A percentile compares a stretch with the other conserved stretches of the same genome.
These are phyloP conservation scores for Ophiostoma sp. DNA, from an alignment of 2,329 filamentous ascomycete genomes.

Conservation along the genomic window DNA sequence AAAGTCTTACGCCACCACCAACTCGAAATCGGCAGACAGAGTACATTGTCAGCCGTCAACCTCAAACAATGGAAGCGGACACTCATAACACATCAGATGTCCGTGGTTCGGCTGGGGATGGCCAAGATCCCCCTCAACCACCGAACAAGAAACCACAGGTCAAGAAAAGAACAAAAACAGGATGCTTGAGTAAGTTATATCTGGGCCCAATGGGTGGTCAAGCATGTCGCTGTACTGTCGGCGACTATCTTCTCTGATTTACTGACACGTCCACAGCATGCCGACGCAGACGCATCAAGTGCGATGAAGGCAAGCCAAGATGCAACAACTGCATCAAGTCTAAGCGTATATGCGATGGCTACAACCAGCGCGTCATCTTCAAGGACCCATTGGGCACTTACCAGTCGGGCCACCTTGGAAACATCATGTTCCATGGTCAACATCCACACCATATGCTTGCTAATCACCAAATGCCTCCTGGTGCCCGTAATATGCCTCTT, in stretches of 20 bases:
- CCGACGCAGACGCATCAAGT: constrained; percentile 92
- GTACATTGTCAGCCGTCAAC: not conserved
- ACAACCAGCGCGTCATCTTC: constrained; percentile 75
- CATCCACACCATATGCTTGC: constrained; percentile 43
- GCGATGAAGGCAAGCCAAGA: constrained; percentile 79
- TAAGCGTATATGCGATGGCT: constrained; percentile 77
- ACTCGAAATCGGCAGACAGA: not conserved
- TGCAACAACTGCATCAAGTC: constrained; percentile 85
- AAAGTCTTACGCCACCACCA: not conserved
- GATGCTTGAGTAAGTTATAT: constrained; percentile 69
- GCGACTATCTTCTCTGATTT: not conserved
- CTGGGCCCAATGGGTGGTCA: constrained; percentile 18
- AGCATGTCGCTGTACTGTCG: not conserved
- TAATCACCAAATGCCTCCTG: constrained; percentile 40
- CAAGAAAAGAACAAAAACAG: constrained; percentile 80
- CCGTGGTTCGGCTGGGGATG: not conserved
- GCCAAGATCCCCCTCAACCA: constrained; percentile 12
- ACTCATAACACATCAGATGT: not conserved
- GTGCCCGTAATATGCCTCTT: constrained; percentile 36
- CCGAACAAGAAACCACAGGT: constrained; percentile 44
- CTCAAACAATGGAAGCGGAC: not conserved
- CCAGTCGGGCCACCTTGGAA: constrained; percentile 44
- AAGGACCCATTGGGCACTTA: constrained; percentile 64
- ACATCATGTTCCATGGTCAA: constrained; percentile 43
- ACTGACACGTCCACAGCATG: constrained; percentile 57